A percentile compares a stretch with the other conserved stretches of the same genome.
These are phyloP conservation scores for Aureobasidium sp. DNA, from an alignment of 2,329 filamentous ascomycete species.

Conservation along the genomic window DNA sequence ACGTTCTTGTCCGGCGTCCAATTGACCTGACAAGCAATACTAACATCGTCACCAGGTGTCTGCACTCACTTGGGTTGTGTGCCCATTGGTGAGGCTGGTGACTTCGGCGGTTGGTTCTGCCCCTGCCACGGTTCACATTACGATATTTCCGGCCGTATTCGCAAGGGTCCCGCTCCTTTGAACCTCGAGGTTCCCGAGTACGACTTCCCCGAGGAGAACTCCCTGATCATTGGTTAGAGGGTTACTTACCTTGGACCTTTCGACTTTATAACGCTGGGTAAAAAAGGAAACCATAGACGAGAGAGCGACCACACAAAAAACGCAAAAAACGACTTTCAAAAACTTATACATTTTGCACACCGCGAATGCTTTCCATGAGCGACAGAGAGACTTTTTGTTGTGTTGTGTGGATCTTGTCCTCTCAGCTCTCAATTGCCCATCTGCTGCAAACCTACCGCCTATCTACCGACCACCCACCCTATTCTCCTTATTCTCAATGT, in stretches of 20 bases:
- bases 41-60: conserved; percentile 56
- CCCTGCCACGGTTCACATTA: conserved; percentile 99
- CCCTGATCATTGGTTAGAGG: conserved; percentile 81
- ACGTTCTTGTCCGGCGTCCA: conserved; percentile 23
- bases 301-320: conserved; percentile 2
- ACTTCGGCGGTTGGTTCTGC: conserved; percentile 99
- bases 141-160: conserved; percentile 97
- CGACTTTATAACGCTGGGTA: conserved; percentile 8
- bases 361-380: neutral
- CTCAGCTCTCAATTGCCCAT: neutral
- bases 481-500: neutral
- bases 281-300: conserved; percentile 1
- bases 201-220: conserved; percentile 84
- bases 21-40: conserved; percentile 6
- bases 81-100: conserved; percentile 95
- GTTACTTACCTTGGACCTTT: neutral
- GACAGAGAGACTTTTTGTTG: neutral
- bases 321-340: neutral
- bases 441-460: neutral
- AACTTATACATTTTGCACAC: neutral
- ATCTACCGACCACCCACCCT: neutral
- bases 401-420: neutral
- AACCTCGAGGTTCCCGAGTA: conserved; percentile 94
- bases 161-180: conserved; percentile 92
- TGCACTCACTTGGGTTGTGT: conserved; percentile 99